These are phyloP conservation scores for Calonectria naviculata DNA, from an alignment of 2,329 filamentous ascomycete genomes.

Conservation along the genomic window DNA sequence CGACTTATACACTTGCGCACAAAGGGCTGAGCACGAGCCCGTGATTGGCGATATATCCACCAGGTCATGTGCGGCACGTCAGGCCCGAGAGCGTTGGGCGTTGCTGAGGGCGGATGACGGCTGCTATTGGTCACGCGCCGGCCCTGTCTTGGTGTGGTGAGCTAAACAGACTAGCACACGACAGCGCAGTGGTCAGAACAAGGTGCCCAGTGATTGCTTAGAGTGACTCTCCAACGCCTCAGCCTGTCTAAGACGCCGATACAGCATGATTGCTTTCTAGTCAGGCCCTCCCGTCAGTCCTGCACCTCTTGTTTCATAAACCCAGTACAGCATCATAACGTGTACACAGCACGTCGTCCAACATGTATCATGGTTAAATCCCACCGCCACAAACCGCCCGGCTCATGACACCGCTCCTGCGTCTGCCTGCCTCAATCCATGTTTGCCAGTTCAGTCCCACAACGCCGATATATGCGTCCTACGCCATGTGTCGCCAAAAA, in stretches of 20 bases:
- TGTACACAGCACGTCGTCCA: slow-evolving; percentile 22
- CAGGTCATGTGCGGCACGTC: slow-evolving; percentile 22
- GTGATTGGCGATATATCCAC: slow-evolving; percentile 16
- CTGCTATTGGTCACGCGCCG: slow-evolving; percentile 13
- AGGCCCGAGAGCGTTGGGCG: slow-evolving; percentile 3
- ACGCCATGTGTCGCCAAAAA: slow-evolving; percentile 12
- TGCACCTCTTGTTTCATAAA: slow-evolving; percentile 25
- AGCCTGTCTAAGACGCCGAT: not conserved
- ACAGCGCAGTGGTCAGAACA: slow-evolving; percentile 3
- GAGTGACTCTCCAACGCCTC: slow-evolving; percentile 6
- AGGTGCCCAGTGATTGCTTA: slow-evolving; percentile 15
- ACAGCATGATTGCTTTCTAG: slow-evolving; percentile 30
- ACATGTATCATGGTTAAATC: slow-evolving; percentile 18
- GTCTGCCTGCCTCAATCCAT: not conserved
- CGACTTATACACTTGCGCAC: not conserved
- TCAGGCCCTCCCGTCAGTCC: slow-evolving; percentile 37
- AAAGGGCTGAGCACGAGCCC: not conserved
- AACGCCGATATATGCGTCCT: slow-evolving; percentile 29
- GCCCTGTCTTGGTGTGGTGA: slow-evolving; percentile 6
- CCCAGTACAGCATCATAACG: slow-evolving; percentile 17
- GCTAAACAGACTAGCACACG: slow-evolving; percentile 18
- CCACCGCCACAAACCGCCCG: slow-evolving; percentile 17
- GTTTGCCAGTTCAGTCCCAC: slow-evolving; percentile 19
- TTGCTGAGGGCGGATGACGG: slow-evolving; percentile 15
- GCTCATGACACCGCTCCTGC: slow-evolving; percentile 17